Conservation (phyloP, 1,139 yeast species). For the Candida smagusa region DNA sequence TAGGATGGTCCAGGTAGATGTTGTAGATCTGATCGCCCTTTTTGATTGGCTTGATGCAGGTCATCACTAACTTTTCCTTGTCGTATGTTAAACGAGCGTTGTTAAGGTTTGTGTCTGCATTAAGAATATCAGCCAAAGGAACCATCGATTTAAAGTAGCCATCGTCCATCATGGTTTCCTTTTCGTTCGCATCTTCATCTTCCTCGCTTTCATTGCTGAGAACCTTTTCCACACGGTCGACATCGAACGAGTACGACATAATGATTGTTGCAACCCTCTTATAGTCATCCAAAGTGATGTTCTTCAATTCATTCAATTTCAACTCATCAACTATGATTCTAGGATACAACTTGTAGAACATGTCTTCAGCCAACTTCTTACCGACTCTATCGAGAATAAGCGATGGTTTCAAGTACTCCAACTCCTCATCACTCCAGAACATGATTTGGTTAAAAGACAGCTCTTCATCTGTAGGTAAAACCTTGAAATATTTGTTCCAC, state of each 20-base stretch:
- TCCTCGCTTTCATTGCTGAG: constrained; percentile 15
- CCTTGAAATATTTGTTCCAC: constrained; percentile 70
- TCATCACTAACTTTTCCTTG: constrained; percentile 56
- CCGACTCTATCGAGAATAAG: constrained; percentile 70
- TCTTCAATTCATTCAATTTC: constrained; percentile 24
- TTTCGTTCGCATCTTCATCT: constrained; percentile 11
- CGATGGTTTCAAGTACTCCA: constrained; percentile 62
- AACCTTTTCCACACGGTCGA: constrained; percentile 15
- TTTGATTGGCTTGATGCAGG: constrained; percentile 57
- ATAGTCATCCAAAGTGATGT: constrained; percentile 53
- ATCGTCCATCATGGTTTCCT: constrained; percentile 24
- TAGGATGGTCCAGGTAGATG: constrained; percentile 88
- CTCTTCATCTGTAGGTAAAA: constrained; percentile 54
- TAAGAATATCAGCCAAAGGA: constrained; percentile 86
- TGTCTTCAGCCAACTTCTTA: constrained; percentile 56
- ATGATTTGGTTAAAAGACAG: constrained; percentile 63
- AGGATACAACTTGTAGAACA: constrained; percentile 43
- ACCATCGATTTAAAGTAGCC: constrained; percentile 76
- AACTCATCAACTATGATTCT: constrained; percentile 18
- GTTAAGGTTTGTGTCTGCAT: constrained; percentile 76
- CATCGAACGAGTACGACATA: constrained; percentile 46
- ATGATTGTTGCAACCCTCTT: constrained; percentile 63
- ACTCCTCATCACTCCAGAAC: constrained; percentile 67
- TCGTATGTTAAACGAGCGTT: constrained; percentile 67
- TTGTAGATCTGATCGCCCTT: constrained; percentile 77